phyloP scores from a whole-genome alignment of 2,329 filamentous ascomycete genomes.

The Botrytis squamosa region DNA sequence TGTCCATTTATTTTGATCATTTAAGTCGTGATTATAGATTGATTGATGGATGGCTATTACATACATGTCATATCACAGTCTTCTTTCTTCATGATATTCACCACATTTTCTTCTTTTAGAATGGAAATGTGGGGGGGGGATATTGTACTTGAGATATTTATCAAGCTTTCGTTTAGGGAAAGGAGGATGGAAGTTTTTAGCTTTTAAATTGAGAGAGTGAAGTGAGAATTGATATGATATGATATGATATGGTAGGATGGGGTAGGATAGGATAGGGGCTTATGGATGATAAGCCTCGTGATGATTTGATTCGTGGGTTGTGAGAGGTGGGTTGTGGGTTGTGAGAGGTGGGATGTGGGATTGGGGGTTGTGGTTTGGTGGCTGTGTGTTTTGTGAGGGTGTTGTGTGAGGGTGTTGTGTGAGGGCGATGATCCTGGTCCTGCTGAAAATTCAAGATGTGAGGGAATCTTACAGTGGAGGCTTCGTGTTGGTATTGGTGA shows the following conservation, averaged over 20 bases:
- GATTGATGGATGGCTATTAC: too few species aligned
- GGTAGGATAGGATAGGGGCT: neutral
- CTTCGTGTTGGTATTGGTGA: too few species aligned
- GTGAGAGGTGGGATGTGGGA: too few species aligned
- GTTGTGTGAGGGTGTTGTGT: neutral
- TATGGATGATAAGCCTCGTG: neutral
- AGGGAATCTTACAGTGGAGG: too few species aligned
- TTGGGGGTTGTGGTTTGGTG: neutral
- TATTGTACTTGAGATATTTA: neutral
- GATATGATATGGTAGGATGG: neutral
- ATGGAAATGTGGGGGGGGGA: neutral
- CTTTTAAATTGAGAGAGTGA: neutral
- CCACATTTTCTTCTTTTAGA: neutral
- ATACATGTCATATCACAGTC: neutral
- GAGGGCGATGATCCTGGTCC: neutral
- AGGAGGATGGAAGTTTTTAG: neutral
- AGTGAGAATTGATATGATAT: too few species aligned
- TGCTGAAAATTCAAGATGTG: neutral
- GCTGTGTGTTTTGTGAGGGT: neutral
- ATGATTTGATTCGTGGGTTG: neutral
- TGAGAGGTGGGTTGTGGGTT: too few species aligned
- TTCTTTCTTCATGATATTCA: neutral
- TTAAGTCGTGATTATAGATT: neutral
- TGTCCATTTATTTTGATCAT: neutral
- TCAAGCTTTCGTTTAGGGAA: too few species aligned